Evolutionary conservation across 2,329 filamentous ascomycete species (phyloP).

Genomic region (Fonsecaea pedrosoi): DNA sequence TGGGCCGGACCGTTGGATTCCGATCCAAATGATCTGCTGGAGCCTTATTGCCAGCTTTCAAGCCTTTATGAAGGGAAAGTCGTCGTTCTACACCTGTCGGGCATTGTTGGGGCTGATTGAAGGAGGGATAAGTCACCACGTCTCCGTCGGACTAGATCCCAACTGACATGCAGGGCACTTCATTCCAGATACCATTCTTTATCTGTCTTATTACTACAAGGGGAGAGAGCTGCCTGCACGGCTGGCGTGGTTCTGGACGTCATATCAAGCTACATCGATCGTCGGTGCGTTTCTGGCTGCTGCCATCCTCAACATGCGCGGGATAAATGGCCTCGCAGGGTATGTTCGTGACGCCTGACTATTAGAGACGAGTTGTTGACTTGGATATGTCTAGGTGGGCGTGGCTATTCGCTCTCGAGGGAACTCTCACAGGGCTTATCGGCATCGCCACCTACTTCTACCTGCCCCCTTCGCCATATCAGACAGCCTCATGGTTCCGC

Average conservation of each 20-base stretch:
- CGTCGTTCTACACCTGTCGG: slow-evolving; percentile 49
- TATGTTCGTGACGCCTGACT: background rate
- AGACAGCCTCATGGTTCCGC: slow-evolving; percentile 54
- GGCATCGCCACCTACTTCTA: slow-evolving; percentile 53
- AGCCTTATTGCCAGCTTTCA: slow-evolving; percentile 49
- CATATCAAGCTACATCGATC: slow-evolving; percentile 51
- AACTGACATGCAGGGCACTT: slow-evolving; percentile 42
- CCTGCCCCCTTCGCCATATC: slow-evolving; percentile 65
- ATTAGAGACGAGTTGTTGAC: background rate
- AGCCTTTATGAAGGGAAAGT: slow-evolving; percentile 54
- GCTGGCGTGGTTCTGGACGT: slow-evolving; percentile 68
- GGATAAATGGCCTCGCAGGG: slow-evolving; percentile 43
- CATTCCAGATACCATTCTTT: slow-evolving; percentile 51
- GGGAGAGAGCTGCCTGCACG: slow-evolving; percentile 51
- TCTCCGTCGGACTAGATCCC: background rate
- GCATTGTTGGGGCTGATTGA: slow-evolving; percentile 55
- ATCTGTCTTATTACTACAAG: slow-evolving; percentile 75
- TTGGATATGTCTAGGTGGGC: slow-evolving; percentile 8
- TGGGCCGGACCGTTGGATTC: slow-evolving; percentile 63
- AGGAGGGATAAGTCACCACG: slow-evolving; percentile 46
- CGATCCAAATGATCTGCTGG: slow-evolving; percentile 56
- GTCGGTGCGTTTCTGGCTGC: slow-evolving; percentile 54
- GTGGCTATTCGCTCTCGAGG: slow-evolving; percentile 49
- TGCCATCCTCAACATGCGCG: slow-evolving; percentile 46
- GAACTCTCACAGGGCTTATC: slow-evolving; percentile 49